A percentile compares a stretch with the other conserved stretches of the same genome.
Evolutionary conservation across 257 asterid genomes (phyloP).

Genomic region (Solanum neorickii): DNA sequence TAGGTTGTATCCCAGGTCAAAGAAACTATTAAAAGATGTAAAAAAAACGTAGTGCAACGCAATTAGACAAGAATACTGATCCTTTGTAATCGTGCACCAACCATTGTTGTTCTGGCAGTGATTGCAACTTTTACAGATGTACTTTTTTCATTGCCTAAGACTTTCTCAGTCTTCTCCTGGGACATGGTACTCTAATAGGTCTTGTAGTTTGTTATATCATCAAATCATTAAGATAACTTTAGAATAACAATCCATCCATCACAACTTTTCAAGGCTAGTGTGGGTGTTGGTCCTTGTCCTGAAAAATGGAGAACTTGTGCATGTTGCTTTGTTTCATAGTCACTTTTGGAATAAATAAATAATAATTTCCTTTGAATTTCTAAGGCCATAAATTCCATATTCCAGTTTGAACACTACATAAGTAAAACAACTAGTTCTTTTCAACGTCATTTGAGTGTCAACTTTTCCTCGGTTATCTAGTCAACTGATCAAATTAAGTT

Average conservation of each 20-base stretch:
- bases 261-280: not conserved
- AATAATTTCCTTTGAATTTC: not conserved
- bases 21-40: no score
- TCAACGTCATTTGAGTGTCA: not conserved
- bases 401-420: constrained; percentile 31
- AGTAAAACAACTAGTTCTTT: constrained; percentile 24
- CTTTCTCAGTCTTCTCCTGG: no score
- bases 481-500: constrained; percentile 32
- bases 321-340: not conserved
- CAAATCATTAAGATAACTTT: no score
- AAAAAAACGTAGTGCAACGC: no score
- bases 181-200: no score
- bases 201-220: no score
- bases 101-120: no score
- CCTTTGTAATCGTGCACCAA: no score
- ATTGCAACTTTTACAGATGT: no score
- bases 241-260: constrained; percentile 3
- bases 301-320: not conserved
- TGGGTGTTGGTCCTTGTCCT: not conserved
- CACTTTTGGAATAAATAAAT: not conserved
- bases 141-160: no score
- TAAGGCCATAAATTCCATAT: not conserved
- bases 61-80: no score
- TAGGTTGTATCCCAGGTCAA: no score
- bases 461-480: constrained; percentile 43